phyloP scores from a whole-genome alignment of 2,329 filamentous ascomycete species.

The Sporothrix brasiliensis region DNA sequence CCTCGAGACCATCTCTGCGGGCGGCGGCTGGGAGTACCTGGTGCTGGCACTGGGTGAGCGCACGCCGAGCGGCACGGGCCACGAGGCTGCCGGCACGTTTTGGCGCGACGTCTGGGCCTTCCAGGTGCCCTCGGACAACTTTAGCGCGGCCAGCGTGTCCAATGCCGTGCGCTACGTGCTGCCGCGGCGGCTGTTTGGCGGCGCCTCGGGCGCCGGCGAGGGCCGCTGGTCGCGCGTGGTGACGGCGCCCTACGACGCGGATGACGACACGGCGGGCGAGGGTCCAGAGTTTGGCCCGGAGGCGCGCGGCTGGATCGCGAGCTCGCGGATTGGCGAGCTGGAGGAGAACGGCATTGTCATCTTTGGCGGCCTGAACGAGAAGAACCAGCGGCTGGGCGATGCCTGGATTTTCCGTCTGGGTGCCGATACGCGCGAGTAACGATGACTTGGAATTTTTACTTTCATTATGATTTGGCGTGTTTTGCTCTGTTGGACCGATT shows the following conservation, averaged over 20 bases:
- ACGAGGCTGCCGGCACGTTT: conserved; percentile 57
- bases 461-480: neutral
- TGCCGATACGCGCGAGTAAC: conserved; percentile 35
- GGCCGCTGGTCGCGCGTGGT: conserved; percentile 60
- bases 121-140: conserved; percentile 59
- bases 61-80: conserved; percentile 52
- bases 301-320: conserved; percentile 61
- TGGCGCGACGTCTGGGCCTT: conserved; percentile 66
- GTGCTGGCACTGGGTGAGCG: conserved; percentile 64
- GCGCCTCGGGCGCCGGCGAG: conserved; percentile 50
- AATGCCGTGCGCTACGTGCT: conserved; percentile 47
- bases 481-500: no score
- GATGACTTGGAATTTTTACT: neutral
- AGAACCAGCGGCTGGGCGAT: conserved; percentile 58
- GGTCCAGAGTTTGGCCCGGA: conserved; percentile 52
- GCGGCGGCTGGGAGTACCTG: conserved; percentile 64
- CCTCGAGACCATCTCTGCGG: conserved; percentile 59
- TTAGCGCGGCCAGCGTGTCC: conserved; percentile 58
- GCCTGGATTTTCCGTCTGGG: conserved; percentile 66
- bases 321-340: conserved; percentile 59
- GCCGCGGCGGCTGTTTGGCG: conserved; percentile 32
- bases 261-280: conserved; percentile 47
- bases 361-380: conserved; percentile 61
- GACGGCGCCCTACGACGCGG: conserved; percentile 55
- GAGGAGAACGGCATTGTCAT: conserved; percentile 63